A percentile compares a stretch with the other conserved stretches of the same genome.
Conservation (phyloP, 257 asterid genomes). For the Penstemon barbatus region DNA sequence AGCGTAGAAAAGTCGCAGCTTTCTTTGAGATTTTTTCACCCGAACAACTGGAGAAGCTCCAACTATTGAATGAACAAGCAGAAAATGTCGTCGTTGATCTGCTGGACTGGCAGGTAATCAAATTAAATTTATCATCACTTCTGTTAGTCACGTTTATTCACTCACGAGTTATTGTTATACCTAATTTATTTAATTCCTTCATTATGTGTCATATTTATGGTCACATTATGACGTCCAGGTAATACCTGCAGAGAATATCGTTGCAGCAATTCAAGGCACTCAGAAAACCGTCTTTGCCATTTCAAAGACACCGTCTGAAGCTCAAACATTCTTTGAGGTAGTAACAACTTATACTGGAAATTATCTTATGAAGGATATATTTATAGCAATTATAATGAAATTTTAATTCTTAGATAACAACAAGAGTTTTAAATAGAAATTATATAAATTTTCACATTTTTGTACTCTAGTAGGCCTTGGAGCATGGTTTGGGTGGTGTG, state of each 20-base stretch:
- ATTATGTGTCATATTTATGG: neutral
- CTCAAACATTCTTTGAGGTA: constrained; percentile 81
- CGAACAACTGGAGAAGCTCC: constrained; percentile 61
- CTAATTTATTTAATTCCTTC: neutral
- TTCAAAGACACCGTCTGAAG: constrained; percentile 71
- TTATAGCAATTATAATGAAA: neutral
- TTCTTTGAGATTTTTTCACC: constrained; percentile 66
- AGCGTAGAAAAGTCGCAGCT: constrained; percentile 48
- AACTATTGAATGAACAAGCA: constrained; percentile 40
- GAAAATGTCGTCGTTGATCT: constrained; percentile 66
- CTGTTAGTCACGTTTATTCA: too few species aligned
- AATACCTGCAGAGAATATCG: constrained; percentile 87
- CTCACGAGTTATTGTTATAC: neutral
- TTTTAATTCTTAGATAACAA: neutral
- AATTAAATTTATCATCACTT: neutral
- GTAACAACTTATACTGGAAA: constrained; percentile 19
- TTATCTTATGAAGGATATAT: neutral
- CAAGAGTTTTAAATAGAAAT: neutral
- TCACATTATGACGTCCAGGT: constrained; percentile 40
- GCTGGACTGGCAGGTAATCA: constrained; percentile 72
- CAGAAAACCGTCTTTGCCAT: constrained; percentile 65
- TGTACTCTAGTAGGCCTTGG: constrained; percentile 70
- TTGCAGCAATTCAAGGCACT: constrained; percentile 76
- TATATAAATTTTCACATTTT: constrained; percentile 12
- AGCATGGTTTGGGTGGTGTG: constrained; percentile 85